phyloP scores from a whole-genome alignment of 805 yeast genomes.

The Scheffersomyces coipomensis region DNA sequence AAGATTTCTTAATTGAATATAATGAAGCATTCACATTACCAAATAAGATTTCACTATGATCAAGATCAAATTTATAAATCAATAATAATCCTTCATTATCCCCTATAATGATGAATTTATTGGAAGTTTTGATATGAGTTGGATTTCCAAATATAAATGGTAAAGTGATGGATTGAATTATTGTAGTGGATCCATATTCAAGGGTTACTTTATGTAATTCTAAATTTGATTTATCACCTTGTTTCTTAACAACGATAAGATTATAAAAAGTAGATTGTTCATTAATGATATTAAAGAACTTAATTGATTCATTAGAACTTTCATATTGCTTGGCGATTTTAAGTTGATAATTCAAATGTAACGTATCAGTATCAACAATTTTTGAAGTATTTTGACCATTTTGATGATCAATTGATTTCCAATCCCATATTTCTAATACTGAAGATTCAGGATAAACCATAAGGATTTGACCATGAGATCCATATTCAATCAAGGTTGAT shows the following conservation, averaged over 20 bases:
- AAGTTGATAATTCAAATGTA: constrained; percentile 17
- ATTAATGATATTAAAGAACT: neutral
- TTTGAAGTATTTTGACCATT: no score
- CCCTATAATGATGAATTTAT: constrained; percentile 18
- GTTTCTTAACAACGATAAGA: neutral
- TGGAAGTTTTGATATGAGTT: constrained; percentile 17
- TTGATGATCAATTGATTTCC: constrained; percentile 3
- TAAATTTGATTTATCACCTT: neutral
- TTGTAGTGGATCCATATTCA: neutral
- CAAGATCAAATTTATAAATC: constrained; percentile 9
- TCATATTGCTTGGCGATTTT: neutral
- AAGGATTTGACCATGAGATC: constrained; percentile 32
- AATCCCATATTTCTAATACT: constrained; percentile 31
- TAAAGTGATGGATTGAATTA: neutral
- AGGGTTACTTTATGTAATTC: constrained; percentile 4
- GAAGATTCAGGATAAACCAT: constrained; percentile 18
- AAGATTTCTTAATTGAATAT: constrained; percentile 16
- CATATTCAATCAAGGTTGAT: constrained; percentile 17
- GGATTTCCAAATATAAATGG: neutral
- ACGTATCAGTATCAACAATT: constrained; percentile 24
- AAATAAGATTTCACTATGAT: constrained; percentile 2
- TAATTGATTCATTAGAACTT: neutral
- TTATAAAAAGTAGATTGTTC: constrained; percentile 1
- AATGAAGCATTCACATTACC: constrained; percentile 17
- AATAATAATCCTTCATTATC: constrained; percentile 21